Evolutionary conservation across 2,329 filamentous ascomycete species (phyloP).

Genomic region (Tolypocladium paradoxum): DNA sequence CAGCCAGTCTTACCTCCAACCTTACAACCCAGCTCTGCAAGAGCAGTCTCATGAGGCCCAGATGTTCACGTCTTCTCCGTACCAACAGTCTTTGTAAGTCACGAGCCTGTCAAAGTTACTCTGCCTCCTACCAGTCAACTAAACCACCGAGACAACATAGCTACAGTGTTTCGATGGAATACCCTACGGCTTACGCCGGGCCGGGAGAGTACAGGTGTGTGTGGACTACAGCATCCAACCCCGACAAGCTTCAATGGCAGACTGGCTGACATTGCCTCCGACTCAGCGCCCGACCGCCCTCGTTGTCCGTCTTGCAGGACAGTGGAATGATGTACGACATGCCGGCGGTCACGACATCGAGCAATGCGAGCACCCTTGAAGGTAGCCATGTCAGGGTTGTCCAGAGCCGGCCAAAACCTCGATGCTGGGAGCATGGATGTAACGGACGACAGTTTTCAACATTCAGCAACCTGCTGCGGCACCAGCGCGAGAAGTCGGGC

Average conservation of each 20-base stretch:
- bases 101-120: slow-evolving; percentile 4
- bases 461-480: slow-evolving; percentile 85
- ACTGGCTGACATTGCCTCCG: slow-evolving; percentile 8
- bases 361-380: slow-evolving; percentile 23
- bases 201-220: slow-evolving; percentile 29
- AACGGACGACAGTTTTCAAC: slow-evolving; percentile 93
- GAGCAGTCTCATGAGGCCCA: slow-evolving; percentile 29
- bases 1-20: slow-evolving; percentile 33
- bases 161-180: slow-evolving; percentile 35
- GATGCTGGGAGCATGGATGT: slow-evolving; percentile 96
- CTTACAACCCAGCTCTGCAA: slow-evolving; percentile 38
- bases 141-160: slow-evolving; percentile 18
- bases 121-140: background rate
- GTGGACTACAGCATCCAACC: background rate
- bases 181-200: slow-evolving; percentile 25
- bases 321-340: slow-evolving; percentile 32
- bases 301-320: slow-evolving; percentile 27
- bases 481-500: slow-evolving; percentile 90
- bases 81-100: slow-evolving; percentile 26
- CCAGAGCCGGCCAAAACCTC: slow-evolving; percentile 76
- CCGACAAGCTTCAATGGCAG: background rate
- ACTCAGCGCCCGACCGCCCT: slow-evolving; percentile 26
- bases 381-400: slow-evolving; percentile 53
- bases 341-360: slow-evolving; percentile 24
- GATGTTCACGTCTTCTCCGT: slow-evolving; percentile 19